Evolutionary conservation across 129 eudicot genomes (phyloP).

Genomic region (Lonicera japonica): DNA sequence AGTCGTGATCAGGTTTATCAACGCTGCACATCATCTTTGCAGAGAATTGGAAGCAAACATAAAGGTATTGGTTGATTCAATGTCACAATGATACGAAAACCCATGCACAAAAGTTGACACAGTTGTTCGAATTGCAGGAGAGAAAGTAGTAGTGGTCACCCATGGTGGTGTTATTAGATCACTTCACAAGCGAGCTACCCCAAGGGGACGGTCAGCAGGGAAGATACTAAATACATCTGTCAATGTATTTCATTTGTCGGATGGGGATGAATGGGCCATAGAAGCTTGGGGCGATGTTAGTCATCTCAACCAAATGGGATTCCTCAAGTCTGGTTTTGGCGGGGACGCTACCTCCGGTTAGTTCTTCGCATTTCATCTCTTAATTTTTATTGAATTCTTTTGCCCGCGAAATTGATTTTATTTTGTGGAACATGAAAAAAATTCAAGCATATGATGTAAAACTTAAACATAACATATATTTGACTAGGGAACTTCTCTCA

Average conservation of each 20-base stretch:
- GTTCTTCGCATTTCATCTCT: neutral
- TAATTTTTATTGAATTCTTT: too few relatives aligned
- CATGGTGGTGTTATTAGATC: conserved; percentile 82
- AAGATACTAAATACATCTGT: conserved; percentile 22
- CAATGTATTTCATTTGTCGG: conserved; percentile 14
- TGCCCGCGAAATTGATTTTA: too few relatives aligned
- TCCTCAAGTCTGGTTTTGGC: conserved; percentile 25
- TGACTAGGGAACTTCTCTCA: too few relatives aligned
- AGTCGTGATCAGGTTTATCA: conserved; percentile 65
- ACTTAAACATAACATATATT: too few relatives aligned
- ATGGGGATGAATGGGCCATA: conserved; percentile 17
- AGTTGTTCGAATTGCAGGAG: conserved; percentile 36
- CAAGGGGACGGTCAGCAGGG: conserved; percentile 5
- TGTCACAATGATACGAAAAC: neutral
- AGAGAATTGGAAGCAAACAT: conserved; percentile 67
- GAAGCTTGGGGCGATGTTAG: conserved; percentile 23
- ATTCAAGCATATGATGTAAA: too few relatives aligned
- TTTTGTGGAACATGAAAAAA: too few relatives aligned
- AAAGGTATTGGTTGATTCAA: conserved; percentile 36
- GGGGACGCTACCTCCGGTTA: conserved; percentile 17
- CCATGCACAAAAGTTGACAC: neutral
- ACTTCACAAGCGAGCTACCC: conserved; percentile 38
- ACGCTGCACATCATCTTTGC: conserved; percentile 62
- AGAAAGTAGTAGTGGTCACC: conserved; percentile 76
- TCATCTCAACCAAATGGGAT: conserved; percentile 39